A percentile compares a stretch with the other conserved stretches of the same genome.
Conservation (phyloP, 495 filamentous ascomycete species). For the Aspergillus ostianus region DNA sequence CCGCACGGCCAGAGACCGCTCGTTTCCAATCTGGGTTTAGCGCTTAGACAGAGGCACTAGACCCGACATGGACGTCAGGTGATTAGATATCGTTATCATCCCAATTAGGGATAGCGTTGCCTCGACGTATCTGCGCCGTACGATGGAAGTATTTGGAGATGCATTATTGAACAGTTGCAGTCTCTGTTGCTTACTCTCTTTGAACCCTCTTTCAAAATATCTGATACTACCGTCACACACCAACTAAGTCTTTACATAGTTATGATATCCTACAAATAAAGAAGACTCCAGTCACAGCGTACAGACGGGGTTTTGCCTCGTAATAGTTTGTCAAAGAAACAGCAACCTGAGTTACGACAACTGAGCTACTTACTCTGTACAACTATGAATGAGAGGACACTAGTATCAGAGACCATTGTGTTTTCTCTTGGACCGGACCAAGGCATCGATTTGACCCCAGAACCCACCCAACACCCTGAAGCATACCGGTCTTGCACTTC, state of each 20-base stretch:
- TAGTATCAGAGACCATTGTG: background rate
- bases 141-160: too few species aligned
- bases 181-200: too few species aligned
- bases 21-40: constrained; percentile 14
- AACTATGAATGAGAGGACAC: background rate
- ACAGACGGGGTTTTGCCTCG: too few species aligned
- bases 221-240: too few species aligned
- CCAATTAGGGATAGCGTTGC: constrained; percentile 15
- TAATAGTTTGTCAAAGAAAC: background rate
- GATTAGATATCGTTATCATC: background rate
- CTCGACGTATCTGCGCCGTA: too few species aligned
- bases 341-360: background rate
- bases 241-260: too few species aligned
- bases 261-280: background rate
- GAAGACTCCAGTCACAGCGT: background rate
- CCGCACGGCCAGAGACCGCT: constrained; percentile 8
- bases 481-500: too few species aligned
- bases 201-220: too few species aligned
- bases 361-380: background rate
- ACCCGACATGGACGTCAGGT: constrained; percentile 15
- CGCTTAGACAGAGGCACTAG: background rate
- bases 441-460: background rate
- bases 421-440: background rate
- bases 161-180: too few species aligned
- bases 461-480: too few species aligned